A percentile compares a stretch with the other conserved stretches of the same genome.
Evolutionary conservation across 768 basidiomycete genomes (phyloP).

Genomic region (Sporobolomyces phaffii): DNA sequence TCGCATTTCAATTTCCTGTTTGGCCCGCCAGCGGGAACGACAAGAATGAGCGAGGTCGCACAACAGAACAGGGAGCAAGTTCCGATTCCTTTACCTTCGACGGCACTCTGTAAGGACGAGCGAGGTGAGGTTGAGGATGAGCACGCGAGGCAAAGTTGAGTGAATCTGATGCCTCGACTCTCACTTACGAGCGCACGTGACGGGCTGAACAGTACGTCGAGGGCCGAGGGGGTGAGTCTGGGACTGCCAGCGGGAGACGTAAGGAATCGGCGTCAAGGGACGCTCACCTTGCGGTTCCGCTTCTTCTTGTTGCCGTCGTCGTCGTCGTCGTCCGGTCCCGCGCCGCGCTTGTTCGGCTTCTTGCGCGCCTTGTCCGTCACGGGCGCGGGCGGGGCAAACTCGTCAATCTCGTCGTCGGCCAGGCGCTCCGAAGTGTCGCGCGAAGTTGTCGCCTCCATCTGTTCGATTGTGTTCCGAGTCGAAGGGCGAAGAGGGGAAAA

Average conservation of each 20-base stretch:
- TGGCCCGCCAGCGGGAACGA: not conserved
- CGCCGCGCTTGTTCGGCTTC: not conserved
- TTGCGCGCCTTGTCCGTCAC: not conserved
- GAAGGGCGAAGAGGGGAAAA: too few species aligned
- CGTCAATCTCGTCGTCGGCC: too few species aligned
- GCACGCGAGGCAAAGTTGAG: not conserved
- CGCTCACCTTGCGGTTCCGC: slow-evolving; percentile 22
- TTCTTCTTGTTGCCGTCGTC: not conserved
- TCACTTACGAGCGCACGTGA: slow-evolving; percentile 30
- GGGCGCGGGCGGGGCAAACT: not conserved
- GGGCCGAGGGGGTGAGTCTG: not conserved
- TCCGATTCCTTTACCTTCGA: not conserved
- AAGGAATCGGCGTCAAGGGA: too few species aligned
- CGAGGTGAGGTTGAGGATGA: not conserved
- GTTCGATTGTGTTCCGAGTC: too few species aligned
- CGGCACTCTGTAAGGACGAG: slow-evolving; percentile 1
- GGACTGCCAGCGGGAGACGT: too few species aligned
- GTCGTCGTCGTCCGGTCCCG: not conserved
- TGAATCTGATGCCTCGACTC: not conserved
- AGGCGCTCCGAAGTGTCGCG: too few species aligned
- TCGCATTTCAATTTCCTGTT: slow-evolving; percentile 31
- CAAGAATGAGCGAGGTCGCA: not conserved
- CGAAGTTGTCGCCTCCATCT: too few species aligned
- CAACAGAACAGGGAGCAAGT: not conserved
- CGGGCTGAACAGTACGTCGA: slow-evolving; percentile 1